phyloP scores from a whole-genome alignment of 257 asterid species.

The Eucommia ulmoides region DNA sequence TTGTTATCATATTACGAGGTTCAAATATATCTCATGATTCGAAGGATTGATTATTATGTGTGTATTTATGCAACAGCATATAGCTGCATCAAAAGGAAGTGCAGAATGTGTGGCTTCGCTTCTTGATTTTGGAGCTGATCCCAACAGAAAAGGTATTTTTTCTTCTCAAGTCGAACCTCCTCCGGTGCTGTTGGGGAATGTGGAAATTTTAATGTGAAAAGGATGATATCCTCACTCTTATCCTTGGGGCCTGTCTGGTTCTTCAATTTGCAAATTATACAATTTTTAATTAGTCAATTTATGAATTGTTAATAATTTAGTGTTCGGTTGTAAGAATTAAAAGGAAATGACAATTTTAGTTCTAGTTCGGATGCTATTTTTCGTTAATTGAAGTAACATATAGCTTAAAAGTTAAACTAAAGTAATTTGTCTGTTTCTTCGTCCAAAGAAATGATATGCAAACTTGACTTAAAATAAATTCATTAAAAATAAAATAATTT shows the following conservation, averaged over 20 bases:
- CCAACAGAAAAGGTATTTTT: slow-evolving; percentile 49
- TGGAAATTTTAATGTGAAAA: not conserved
- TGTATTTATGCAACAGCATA: slow-evolving; percentile 36
- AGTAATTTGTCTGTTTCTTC: no score
- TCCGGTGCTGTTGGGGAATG: not conserved
- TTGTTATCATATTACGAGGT: no score
- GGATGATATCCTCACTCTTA: no score
- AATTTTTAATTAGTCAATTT: no score
- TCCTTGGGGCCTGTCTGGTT: not conserved
- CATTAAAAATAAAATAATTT: no score
- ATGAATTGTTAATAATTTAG: not conserved
- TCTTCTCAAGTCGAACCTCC: not conserved
- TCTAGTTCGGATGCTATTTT: no score
- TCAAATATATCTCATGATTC: no score
- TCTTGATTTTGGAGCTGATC: slow-evolving; percentile 59
- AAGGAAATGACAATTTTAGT: no score
- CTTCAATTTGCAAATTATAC: not conserved
- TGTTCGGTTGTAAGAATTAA: no score
- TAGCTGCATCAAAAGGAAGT: slow-evolving; percentile 51
- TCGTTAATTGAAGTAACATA: not conserved
- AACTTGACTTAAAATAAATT: no score
- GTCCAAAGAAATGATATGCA: no score
- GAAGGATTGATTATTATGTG: not conserved
- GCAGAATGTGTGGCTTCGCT: slow-evolving; percentile 49
- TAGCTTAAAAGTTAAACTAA: not conserved